Percentiles rank a stretch among this genome's conserved stretches.
Evolutionary conservation across 148 eudicot species (phyloP).

Genomic region (Cornus suecica): DNA sequence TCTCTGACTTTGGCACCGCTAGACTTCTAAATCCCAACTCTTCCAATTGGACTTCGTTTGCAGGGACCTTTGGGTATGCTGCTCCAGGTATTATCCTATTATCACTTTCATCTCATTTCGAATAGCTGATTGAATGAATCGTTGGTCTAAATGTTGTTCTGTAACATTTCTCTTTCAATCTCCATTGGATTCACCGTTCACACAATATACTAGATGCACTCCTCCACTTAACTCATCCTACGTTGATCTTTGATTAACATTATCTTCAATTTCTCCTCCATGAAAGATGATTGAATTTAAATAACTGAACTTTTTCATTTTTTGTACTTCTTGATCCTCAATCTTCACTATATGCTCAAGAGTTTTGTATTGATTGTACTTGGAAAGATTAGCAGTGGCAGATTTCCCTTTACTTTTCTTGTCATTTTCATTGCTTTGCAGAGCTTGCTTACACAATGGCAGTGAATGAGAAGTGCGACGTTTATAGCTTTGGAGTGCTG

Average conservation of each 20-base stretch:
- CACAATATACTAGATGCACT: too few species aligned
- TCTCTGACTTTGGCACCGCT: conserved; percentile 33
- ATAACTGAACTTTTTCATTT: too few species aligned
- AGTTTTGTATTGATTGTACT: too few species aligned
- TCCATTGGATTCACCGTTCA: too few species aligned
- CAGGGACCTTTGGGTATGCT: conserved; percentile 28
- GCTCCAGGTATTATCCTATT: conserved; percentile 25
- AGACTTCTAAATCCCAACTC: conserved; percentile 21
- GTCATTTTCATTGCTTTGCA: not conserved
- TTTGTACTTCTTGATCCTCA: too few species aligned
- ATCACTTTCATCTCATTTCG: too few species aligned
- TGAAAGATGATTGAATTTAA: too few species aligned
- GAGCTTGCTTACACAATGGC: conserved; percentile 24
- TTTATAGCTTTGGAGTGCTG: conserved; percentile 26
- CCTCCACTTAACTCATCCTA: not conserved
- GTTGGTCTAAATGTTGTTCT: too few species aligned
- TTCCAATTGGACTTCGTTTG: conserved; percentile 27
- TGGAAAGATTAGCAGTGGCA: not conserved
- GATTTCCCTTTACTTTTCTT: not conserved
- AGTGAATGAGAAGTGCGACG: conserved; percentile 19
- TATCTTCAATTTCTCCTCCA: too few species aligned
- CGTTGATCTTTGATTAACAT: too few species aligned
- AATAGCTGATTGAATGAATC: too few species aligned
- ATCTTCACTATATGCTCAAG: not conserved
- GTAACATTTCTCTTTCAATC: too few species aligned